Percentiles rank a stretch among this genome's conserved stretches.
Evolutionary conservation across 306 rosid species (phyloP).

Genomic region (Malus asiatica): DNA sequence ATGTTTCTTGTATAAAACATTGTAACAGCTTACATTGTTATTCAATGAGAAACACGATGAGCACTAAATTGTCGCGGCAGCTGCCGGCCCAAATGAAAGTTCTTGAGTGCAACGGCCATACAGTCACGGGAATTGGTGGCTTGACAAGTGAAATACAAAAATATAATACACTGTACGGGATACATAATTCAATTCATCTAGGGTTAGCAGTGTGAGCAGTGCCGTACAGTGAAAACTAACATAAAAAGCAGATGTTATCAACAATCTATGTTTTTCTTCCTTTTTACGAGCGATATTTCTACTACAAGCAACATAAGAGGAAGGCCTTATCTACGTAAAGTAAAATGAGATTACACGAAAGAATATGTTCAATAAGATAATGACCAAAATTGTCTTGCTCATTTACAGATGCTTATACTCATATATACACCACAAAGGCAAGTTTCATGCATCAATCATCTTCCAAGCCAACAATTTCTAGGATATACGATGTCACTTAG

Average conservation of each 20-base stretch:
- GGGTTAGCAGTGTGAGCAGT: too few relatives aligned
- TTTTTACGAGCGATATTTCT: too few relatives aligned
- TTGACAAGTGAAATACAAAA: background rate
- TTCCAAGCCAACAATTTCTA: background rate
- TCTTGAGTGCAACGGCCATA: too few relatives aligned
- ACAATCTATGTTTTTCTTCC: too few relatives aligned
- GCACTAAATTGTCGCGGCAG: background rate
- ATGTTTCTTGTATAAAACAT: too few relatives aligned
- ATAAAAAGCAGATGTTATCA: too few relatives aligned
- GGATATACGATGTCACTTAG: background rate
- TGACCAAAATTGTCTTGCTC: background rate
- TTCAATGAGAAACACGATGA: background rate
- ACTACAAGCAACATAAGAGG: too few relatives aligned
- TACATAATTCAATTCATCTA: too few relatives aligned
- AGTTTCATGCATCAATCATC: background rate
- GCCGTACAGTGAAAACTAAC: too few relatives aligned
- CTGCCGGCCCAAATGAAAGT: too few relatives aligned
- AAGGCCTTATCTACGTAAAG: too few relatives aligned
- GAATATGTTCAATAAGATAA: background rate
- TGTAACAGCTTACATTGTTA: too few relatives aligned
- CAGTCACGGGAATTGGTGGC: background rate
- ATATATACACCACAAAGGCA: background rate
- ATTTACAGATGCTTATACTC: constrained; percentile 1
- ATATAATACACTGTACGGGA: background rate
- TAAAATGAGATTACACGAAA: background rate